Evolutionary conservation across 2,329 filamentous ascomycete genomes (phyloP), one percentile per base, ranked within the genome.

Genomic region (Sodiomyces alkalinus): DNA sequence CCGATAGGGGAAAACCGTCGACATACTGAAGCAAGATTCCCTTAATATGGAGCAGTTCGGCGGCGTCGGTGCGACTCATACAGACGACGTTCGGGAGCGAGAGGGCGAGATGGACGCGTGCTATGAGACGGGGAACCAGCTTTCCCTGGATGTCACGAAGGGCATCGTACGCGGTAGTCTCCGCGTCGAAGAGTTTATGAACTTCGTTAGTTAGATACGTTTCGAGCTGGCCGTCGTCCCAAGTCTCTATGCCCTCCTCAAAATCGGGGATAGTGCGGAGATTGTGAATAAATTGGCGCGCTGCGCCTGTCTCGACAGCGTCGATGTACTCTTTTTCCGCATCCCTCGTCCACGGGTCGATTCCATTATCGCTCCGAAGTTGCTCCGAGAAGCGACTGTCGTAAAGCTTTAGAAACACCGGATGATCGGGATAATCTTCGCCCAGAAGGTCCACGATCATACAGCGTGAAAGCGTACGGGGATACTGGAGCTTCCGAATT

Each of bases 381-480:
- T 42, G 35, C 4, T 27, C 11, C 3, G 41, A 34, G 25, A 33
- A 39, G 15, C 41, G 29, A 19, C 41, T 20, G 29, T 42, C 41
- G 21, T 33, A 45, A 7, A 45, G 28, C 24, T 45, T 44, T 1
- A 44, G 31, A 18, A 45, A 44, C 3, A 21, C 32, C 3, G 26
- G 21, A 6, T 29, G 11, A 14, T 29, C 26, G 8, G 22, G 22
- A 1, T 26, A 14, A 14, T 17, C 19, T 15, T 17, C 15, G 16
- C 32, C 22, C 16, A 29, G 9, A 22, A 34, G 25, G 10, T 44
- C 39, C 18, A 44, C 38, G 7, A 36, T 14, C 40, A 44, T 39
- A 19, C 33, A 24, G 22, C 38, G 42, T 13, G 41, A 42, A 15
- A 34, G 34, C 9, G 27, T 36, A 6, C 10, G 20, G 5, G 20